Percentiles rank a stretch among this genome's conserved stretches.
Evolutionary conservation across 2,329 filamentous ascomycete genomes (phyloP).

Genomic region (Fusarium sp.): DNA sequence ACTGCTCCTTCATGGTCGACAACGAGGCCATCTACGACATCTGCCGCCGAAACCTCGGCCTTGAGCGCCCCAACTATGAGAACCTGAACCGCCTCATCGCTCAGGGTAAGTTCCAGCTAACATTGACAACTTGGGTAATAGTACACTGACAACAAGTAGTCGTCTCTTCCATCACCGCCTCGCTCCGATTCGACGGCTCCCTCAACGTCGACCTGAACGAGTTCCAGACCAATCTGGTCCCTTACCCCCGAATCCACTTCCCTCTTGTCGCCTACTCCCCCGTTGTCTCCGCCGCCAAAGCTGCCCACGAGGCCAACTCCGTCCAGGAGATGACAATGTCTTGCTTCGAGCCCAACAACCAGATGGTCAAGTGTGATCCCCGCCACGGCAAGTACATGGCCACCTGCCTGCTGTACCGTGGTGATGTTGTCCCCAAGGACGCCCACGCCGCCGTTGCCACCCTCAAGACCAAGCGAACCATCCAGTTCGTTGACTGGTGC

Average conservation of each 20-base stretch:
- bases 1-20: constrained; percentile 99
- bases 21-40: constrained; percentile 99
- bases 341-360: constrained; percentile 99
- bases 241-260: constrained; percentile 99
- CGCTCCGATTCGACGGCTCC: constrained; percentile 97
- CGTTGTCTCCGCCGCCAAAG: constrained; percentile 93
- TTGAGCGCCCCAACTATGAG: constrained; percentile 97
- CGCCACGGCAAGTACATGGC: constrained; percentile 99
- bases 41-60: constrained; percentile 95
- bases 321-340: constrained; percentile 98
- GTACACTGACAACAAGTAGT: constrained; percentile 62
- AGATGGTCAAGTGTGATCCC: constrained; percentile 99
- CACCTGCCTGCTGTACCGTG: constrained; percentile 96
- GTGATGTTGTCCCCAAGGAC: constrained; percentile 97
- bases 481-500: constrained; percentile 99
- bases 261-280: constrained; percentile 96
- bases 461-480: constrained; percentile 99
- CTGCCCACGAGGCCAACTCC: constrained; percentile 96
- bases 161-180: constrained; percentile 97
- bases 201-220: constrained; percentile 99
- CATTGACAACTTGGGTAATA: not conserved
- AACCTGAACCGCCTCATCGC: constrained; percentile 99
- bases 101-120: constrained; percentile 69
- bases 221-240: constrained; percentile 99
- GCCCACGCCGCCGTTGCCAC: constrained; percentile 91